These are phyloP conservation scores for Chytriomyces sp. DNA, from an alignment of 192 early-diverging fungal species.

Conservation along the genomic window DNA sequence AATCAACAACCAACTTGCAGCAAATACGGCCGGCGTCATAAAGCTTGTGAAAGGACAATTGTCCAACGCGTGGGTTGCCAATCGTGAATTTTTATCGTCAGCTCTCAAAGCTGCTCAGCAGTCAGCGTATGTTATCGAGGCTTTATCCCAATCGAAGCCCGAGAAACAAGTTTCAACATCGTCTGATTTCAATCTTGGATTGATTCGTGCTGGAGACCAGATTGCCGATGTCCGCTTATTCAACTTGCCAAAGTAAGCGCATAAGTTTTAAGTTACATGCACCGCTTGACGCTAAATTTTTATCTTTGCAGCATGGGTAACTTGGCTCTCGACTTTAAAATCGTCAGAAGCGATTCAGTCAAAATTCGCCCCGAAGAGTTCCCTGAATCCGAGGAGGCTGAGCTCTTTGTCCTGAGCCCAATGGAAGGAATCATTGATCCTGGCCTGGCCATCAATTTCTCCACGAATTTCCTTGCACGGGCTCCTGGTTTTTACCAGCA, in stretches of 20 bases:
- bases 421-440: conserved; percentile 53
- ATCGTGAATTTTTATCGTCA: conserved; percentile 55
- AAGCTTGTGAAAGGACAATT: conserved; percentile 60
- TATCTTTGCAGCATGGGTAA: conserved; percentile 51
- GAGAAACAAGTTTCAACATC: conserved; percentile 30
- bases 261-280: not conserved
- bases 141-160: conserved; percentile 31
- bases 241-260: conserved; percentile 47
- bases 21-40: conserved; percentile 53
- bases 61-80: conserved; percentile 54
- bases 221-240: conserved; percentile 51
- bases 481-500: conserved; percentile 57
- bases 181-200: conserved; percentile 55
- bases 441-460: conserved; percentile 52
- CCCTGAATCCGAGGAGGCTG: conserved; percentile 19
- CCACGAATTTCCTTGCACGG: conserved; percentile 44
- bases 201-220: conserved; percentile 50
- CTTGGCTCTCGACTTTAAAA: conserved; percentile 52
- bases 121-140: conserved; percentile 53
- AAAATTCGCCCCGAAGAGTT: conserved; percentile 46
- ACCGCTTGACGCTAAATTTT: not conserved
- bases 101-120: conserved; percentile 52
- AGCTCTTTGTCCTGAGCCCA: conserved; percentile 45
- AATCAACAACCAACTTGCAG: conserved; percentile 43
- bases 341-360: conserved; percentile 39